Evolutionary conservation across 1,139 yeast species (phyloP).

Genomic region (Taphrina deformans): DNA sequence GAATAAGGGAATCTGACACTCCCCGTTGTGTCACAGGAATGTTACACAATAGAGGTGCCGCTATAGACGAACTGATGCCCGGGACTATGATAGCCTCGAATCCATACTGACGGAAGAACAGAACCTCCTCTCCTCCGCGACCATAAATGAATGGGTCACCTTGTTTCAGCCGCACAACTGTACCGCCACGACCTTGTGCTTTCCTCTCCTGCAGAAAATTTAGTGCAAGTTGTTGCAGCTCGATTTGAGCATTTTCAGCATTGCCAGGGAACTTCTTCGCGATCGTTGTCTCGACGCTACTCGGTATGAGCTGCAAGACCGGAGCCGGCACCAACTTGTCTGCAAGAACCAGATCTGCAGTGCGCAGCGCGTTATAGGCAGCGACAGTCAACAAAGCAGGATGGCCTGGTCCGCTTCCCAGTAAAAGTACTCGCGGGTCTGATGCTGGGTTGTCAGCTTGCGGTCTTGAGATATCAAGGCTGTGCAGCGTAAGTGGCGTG

Average conservation of each 20-base stretch:
- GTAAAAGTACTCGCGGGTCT: constrained; percentile 67
- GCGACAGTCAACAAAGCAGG: constrained; percentile 79
- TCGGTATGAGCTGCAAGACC: constrained; percentile 77
- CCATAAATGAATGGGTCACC: constrained; percentile 98
- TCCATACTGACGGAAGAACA: constrained; percentile 67
- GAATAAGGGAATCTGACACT: constrained; percentile 85
- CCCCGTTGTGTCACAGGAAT: constrained; percentile 93
- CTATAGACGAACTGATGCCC: constrained; percentile 86
- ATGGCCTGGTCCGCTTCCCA: constrained; percentile 95
- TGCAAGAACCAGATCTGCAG: constrained; percentile 81
- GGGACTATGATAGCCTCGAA: constrained; percentile 73
- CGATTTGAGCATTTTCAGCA: constrained; percentile 91
- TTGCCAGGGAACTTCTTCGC: constrained; percentile 96
- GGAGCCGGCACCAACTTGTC: constrained; percentile 91
- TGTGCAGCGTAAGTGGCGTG: constrained; percentile 23
- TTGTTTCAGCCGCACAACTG: constrained; percentile 86
- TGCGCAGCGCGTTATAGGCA: constrained; percentile 74
- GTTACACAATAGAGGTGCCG: constrained; percentile 80
- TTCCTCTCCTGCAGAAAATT: constrained; percentile 51
- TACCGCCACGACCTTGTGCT: constrained; percentile 54
- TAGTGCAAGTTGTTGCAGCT: constrained; percentile 69
- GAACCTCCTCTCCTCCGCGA: constrained; percentile 90
- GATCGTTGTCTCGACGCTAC: constrained; percentile 69
- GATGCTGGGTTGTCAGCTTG: constrained; percentile 10
- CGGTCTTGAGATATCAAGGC: constrained; percentile 3